phyloP scores from a whole-genome alignment of 1,284 basidiomycete genomes.

The Trichosporon sp. region DNA sequence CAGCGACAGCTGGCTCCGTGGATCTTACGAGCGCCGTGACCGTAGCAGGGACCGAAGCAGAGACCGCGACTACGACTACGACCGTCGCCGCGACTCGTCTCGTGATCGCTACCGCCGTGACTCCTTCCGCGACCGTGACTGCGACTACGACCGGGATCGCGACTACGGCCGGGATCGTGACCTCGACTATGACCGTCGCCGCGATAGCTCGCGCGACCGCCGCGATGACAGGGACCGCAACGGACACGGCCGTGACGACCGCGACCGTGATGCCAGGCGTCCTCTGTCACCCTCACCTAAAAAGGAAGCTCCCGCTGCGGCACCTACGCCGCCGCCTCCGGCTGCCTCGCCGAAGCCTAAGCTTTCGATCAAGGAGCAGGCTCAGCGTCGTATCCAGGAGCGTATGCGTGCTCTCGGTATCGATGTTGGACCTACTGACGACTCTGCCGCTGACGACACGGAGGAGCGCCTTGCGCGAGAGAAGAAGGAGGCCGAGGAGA shows the following conservation, averaged over 20 bases:
- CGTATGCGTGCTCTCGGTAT: slow-evolving; percentile 82
- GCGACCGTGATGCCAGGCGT: slow-evolving; percentile 36
- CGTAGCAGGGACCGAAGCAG: slow-evolving; percentile 31
- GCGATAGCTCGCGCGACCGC: slow-evolving; percentile 30
- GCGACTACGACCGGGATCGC: slow-evolving; percentile 30
- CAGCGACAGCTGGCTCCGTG: slow-evolving; percentile 43
- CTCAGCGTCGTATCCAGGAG: slow-evolving; percentile 75
- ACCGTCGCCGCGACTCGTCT: slow-evolving; percentile 36
- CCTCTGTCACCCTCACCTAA: slow-evolving; percentile 6
- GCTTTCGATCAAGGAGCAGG: slow-evolving; percentile 74
- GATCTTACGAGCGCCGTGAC: slow-evolving; percentile 49
- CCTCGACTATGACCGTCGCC: slow-evolving; percentile 37
- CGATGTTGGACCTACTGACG: slow-evolving; percentile 54
- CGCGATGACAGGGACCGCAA: slow-evolving; percentile 32
- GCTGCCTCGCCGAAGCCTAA: slow-evolving; percentile 55
- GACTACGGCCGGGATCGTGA: slow-evolving; percentile 9
- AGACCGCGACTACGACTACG: slow-evolving; percentile 23
- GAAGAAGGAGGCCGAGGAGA: slow-evolving; percentile 78
- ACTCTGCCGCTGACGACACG: slow-evolving; percentile 63
- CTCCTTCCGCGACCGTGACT: slow-evolving; percentile 16
- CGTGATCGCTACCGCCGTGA: slow-evolving; percentile 10
- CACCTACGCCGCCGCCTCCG: slow-evolving; percentile 50
- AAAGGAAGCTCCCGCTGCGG: slow-evolving; percentile 29
- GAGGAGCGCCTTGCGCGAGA: slow-evolving; percentile 77
- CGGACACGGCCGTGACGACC: too few species aligned